Evolutionary conservation across 768 basidiomycete species (phyloP), one percentile per base, ranked within the genome.

Genomic region (Termitomyces sp.): DNA sequence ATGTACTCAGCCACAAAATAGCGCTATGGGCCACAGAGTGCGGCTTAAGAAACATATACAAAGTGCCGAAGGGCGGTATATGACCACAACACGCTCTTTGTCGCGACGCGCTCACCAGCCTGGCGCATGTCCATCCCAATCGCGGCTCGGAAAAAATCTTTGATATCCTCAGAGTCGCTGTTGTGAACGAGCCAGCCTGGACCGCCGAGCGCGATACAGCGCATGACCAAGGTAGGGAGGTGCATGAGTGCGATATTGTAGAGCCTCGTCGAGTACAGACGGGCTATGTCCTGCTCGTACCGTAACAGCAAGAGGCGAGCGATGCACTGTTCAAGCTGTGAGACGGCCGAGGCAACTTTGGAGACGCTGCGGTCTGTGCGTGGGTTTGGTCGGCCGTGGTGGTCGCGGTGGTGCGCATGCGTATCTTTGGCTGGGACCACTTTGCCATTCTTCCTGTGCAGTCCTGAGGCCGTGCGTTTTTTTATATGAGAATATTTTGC

Each of bases 61-160:
- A 89, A 89, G 70, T 89, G 84, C 55, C 87, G 72, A 30, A 89
- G 70, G 33, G 86, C 87, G 1, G 88, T 89, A 68, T 89, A 89
- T 1, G 85, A 85, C 87, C 87, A 89, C 54, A 89, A 70, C 19
- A 89, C 85, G 62, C 85, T 87, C 76, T 88, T 89, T 8, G 87
- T 89, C 8, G 88, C 88, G 19, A 89, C 86, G 31, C 87, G 78
- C 62, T 89, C 87, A 17, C 87, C 88, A 0, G 86, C 84, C 68
- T 90, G 85, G 30, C 88, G 78, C 69, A 90, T 77, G 66, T 90
- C 87, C 87, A 90, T 89, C 58, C 78, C 78, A 59, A 90, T 81
- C 47, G 78, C 80, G 0, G 82, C 76, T 17, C 87, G 76, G 68
- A 89, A 83, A 66, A 87, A 88, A 63, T 89, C 87, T 58, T 86